Evolutionary conservation across 306 rosid species (phyloP).

Genomic region (Canavalia ensiformis): DNA sequence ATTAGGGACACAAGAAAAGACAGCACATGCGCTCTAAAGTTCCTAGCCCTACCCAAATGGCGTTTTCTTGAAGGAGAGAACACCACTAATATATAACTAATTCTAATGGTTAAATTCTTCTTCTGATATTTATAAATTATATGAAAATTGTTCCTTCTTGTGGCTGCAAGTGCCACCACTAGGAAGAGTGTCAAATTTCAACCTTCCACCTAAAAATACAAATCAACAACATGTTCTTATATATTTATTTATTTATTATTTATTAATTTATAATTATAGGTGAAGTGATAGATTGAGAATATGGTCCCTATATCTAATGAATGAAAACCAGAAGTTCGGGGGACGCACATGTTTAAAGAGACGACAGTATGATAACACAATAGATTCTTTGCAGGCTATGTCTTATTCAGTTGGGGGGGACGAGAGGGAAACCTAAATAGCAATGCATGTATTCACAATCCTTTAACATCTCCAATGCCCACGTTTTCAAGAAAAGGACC

Average conservation of each 20-base stretch:
- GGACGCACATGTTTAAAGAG: constrained; percentile 31
- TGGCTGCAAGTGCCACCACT: neutral
- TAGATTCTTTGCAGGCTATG: constrained; percentile 24
- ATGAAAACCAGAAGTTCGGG: neutral
- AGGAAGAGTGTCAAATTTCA: neutral
- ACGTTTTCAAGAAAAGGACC: constrained; percentile 22
- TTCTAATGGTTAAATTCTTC: neutral
- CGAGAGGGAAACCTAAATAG: neutral
- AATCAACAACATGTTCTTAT: neutral
- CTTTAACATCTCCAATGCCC: constrained; percentile 20
- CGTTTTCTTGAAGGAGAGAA: neutral
- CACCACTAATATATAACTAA: neutral
- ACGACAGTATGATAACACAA: constrained; percentile 13
- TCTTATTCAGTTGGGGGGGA: constrained; percentile 18
- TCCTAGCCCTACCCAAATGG: neutral
- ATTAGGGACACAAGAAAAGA: constrained; percentile 38
- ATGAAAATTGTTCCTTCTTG: constrained; percentile 6
- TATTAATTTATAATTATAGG: neutral
- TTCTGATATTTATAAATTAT: neutral
- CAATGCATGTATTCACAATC: neutral
- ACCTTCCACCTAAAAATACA: neutral
- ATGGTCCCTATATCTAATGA: constrained; percentile 29
- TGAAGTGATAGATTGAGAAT: constrained; percentile 13
- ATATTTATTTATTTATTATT: neutral
- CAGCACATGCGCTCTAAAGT: constrained; percentile 29